Percentiles rank a stretch among this genome's conserved stretches.
These are phyloP conservation scores for Punica granatum DNA, from an alignment of 345 rosid species.

Conservation along the genomic window DNA sequence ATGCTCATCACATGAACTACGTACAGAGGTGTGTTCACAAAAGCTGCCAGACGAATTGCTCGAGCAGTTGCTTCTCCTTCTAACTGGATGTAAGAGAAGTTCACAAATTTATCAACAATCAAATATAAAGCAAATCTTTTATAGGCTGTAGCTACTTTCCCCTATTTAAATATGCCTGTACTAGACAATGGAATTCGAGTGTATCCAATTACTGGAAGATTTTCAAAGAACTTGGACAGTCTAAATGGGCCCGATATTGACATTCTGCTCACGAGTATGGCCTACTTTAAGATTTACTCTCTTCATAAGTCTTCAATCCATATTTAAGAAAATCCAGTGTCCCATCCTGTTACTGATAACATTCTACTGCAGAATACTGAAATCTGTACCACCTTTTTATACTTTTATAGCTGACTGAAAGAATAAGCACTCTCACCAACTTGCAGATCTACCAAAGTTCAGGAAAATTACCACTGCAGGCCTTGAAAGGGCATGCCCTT, in stretches of 20 bases:
- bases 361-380: no score
- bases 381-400: background rate
- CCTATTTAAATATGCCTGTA: background rate
- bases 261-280: no score
- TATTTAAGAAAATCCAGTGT: background rate
- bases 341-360: background rate
- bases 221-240: background rate
- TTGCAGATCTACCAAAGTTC: constrained; percentile 3
- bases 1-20: constrained; percentile 99
- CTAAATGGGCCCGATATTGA: background rate
- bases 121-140: constrained; percentile 5
- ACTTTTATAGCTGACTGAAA: background rate
- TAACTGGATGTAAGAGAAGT: constrained; percentile 39
- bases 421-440: background rate
- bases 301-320: background rate
- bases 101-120: background rate
- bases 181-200: background rate
- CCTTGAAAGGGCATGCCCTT: constrained; percentile 94
- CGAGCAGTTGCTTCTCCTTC: constrained; percentile 97
- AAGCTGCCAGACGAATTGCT: constrained; percentile 81
- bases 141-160: background rate
- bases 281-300: background rate
- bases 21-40: constrained; percentile 93
- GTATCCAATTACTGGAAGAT: background rate
- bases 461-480: constrained; percentile 66